A percentile compares a stretch with the other conserved stretches of the same genome.
These are phyloP conservation scores for Fusarium sp. DNA, from an alignment of 2,329 filamentous ascomycete genomes.

Conservation along the genomic window DNA sequence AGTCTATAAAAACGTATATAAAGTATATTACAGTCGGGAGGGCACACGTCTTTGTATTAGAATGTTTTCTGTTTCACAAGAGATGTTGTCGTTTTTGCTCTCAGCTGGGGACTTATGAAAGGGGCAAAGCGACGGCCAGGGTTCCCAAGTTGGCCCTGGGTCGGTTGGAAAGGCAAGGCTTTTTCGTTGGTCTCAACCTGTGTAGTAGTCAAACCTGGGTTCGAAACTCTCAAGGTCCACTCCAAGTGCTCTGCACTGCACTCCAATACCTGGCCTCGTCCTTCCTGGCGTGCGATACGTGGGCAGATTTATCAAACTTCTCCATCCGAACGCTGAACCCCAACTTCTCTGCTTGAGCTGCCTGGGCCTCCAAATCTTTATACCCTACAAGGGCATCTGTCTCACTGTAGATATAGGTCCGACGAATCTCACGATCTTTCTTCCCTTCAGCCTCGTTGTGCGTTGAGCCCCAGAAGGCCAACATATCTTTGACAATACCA, in stretches of 20 bases:
- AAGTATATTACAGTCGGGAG: too few relatives aligned
- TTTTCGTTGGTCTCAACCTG: not conserved
- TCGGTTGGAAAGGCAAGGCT: not conserved
- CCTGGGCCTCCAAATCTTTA: slow-evolving; percentile 1
- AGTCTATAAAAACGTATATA: too few relatives aligned
- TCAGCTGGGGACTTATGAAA: not conserved
- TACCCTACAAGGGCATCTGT: slow-evolving; percentile 4
- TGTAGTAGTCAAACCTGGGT: too few relatives aligned
- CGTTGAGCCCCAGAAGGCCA: slow-evolving; percentile 8
- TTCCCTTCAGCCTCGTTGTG: slow-evolving; percentile 22
- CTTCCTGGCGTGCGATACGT: slow-evolving; percentile 17
- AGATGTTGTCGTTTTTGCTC: not conserved
- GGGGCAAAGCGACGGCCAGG: not conserved
- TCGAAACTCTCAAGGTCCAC: not conserved
- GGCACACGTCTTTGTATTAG: too few relatives aligned
- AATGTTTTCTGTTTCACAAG: not conserved
- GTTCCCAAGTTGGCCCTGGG: not conserved
- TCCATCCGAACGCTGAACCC: slow-evolving; percentile 8
- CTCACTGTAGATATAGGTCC: slow-evolving; percentile 29
- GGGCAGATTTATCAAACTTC: slow-evolving; percentile 20
- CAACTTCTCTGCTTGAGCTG: not conserved
- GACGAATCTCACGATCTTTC: slow-evolving; percentile 15
- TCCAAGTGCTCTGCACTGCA: slow-evolving; percentile 6
- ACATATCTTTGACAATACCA: slow-evolving; percentile 5
- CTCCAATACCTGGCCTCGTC: slow-evolving; percentile 21